Evolutionary conservation across 2,329 filamentous ascomycete genomes (phyloP).

Genomic region (Pseudofabraea citricarpa): DNA sequence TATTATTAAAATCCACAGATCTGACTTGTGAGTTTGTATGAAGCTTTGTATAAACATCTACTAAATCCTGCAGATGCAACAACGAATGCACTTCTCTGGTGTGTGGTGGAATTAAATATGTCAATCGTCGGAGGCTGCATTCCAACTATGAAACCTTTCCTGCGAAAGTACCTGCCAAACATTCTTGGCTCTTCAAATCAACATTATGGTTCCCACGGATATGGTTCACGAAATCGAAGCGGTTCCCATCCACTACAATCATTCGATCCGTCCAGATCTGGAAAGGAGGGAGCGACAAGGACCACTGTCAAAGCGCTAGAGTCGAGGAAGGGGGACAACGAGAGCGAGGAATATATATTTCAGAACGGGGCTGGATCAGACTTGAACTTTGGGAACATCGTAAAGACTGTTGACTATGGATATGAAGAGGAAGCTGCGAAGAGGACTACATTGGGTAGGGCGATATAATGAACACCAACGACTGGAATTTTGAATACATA

Average conservation of each 20-base stretch:
- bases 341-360: not conserved
- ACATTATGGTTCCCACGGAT: not conserved
- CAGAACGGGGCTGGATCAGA: not conserved
- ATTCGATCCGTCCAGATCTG: not conserved
- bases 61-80: slow-evolving; percentile 1
- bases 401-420: not conserved
- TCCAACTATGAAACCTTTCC: slow-evolving; percentile 4
- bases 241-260: not conserved
- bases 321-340: not conserved
- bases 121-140: slow-evolving; percentile 6
- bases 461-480: too few species aligned
- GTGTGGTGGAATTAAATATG: slow-evolving; percentile 4
- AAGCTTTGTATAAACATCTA: not conserved
- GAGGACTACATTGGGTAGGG: too few species aligned
- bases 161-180: slow-evolving; percentile 14
- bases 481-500: too few species aligned
- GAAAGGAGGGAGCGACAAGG: not conserved
- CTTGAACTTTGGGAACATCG: not conserved
- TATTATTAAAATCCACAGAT: slow-evolving; percentile 10
- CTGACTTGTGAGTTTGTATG: slow-evolving; percentile 6
- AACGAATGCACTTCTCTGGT: slow-evolving; percentile 15
- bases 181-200: slow-evolving; percentile 6
- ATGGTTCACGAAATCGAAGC: not conserved
- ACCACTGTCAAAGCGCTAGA: not conserved
- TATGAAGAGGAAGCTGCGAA: not conserved